Conservation (phyloP, 768 basidiomycete genomes). For the Hydnum rufescens region DNA sequence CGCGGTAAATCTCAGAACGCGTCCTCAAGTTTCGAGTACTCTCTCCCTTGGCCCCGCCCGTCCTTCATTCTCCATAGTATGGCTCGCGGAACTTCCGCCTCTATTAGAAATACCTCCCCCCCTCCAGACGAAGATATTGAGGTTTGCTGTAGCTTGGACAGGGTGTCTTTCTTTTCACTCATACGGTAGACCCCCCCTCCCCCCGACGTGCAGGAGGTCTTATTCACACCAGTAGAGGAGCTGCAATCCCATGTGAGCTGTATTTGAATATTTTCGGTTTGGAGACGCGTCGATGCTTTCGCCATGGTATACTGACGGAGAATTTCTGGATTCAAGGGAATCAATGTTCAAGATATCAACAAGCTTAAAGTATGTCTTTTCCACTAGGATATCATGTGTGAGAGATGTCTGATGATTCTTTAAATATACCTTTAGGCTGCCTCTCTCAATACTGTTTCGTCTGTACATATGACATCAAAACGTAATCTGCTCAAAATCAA, state of each 20-base stretch:
- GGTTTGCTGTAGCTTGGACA: neutral
- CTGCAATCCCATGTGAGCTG: constrained; percentile 54
- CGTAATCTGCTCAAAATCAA: constrained; percentile 87
- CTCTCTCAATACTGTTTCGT: constrained; percentile 67
- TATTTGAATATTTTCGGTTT: constrained; percentile 2
- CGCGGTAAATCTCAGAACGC: too few species aligned
- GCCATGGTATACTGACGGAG: neutral
- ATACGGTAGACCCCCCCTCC: neutral
- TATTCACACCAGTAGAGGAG: constrained; percentile 67
- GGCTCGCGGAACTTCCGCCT: too few species aligned
- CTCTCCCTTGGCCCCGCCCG: too few species aligned
- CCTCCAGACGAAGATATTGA: neutral
- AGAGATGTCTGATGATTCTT: constrained; percentile 5
- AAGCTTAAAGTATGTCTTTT: constrained; percentile 57
- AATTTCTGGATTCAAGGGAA: constrained; percentile 30
- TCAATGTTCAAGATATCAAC: constrained; percentile 85
- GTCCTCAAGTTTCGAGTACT: too few species aligned
- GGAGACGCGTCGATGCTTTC: neutral
- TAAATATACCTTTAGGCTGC: constrained; percentile 30
- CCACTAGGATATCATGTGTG: constrained; percentile 13
- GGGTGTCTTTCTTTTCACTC: neutral
- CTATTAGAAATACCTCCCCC: too few species aligned
- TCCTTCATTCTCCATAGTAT: too few species aligned
- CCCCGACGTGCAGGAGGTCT: constrained; percentile 31
- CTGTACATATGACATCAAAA: constrained; percentile 80